phyloP scores from a whole-genome alignment of 352 stramenopile species.

The Phytopythium sindhum region DNA sequence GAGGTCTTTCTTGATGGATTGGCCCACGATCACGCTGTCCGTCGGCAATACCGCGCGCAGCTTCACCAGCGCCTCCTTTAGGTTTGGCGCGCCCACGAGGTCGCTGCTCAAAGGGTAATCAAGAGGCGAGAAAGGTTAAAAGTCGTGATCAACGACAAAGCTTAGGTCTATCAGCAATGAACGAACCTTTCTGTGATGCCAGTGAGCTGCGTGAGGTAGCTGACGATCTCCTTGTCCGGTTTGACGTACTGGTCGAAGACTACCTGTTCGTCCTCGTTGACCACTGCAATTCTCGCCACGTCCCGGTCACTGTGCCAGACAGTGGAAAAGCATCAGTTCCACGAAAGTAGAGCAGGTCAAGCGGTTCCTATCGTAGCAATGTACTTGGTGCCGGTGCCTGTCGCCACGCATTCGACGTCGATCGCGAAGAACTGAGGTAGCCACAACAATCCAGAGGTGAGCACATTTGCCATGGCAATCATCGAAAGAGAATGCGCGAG shows the following conservation, averaged over 20 bases:
- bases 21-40: conserved; percentile 88
- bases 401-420: conserved; percentile 92
- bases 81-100: conserved; percentile 52
- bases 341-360: not conserved
- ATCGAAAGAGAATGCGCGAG: not conserved
- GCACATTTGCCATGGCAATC: not conserved
- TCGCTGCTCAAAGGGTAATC: conserved; percentile 25
- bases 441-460: conserved; percentile 1
- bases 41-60: conserved; percentile 76
- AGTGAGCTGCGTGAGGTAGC: conserved; percentile 91
- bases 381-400: conserved; percentile 71
- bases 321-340: not conserved
- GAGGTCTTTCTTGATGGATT: conserved; percentile 92
- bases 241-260: conserved; percentile 87
- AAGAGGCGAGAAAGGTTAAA: not conserved
- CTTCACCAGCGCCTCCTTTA: conserved; percentile 71
- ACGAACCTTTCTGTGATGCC: conserved; percentile 75
- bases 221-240: conserved; percentile 81
- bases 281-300: conserved; percentile 87
- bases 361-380: conserved; percentile 6
- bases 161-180: no score
- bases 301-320: conserved; percentile 71
- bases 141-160: not conserved
- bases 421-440: conserved; percentile 83
- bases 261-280: conserved; percentile 85